Evolutionary conservation across 768 basidiomycete genomes (phyloP), one percentile per base, ranked within the genome.

Genomic region (Pleurotus citrinopileatus): DNA sequence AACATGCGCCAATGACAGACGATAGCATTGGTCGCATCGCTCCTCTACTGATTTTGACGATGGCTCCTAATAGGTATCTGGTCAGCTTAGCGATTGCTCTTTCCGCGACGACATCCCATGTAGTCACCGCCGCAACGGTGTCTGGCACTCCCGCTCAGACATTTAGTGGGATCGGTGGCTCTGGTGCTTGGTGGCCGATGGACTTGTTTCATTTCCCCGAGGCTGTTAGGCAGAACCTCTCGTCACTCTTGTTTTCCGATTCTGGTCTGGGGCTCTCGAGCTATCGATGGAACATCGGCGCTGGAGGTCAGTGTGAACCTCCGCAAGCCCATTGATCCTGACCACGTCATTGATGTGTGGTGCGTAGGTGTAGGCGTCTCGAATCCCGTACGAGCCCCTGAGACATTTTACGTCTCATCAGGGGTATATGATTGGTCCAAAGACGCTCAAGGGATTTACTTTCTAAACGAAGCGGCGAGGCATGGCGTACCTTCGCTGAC

Each of bases 181-280:
- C 73, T 13, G 76, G 75, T 10, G 76, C 75, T 9, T 78, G 75
- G 76, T 76, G 76, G 75, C 73, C 73, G 13, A 67, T 67, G 42
- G 76, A 77, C 54, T 59, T 77, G 15, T 71, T 63, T 60, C 54
- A 67, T 40, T 77, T 73, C 58, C 75, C 76, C 0, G 71, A 72
- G 28, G 58, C 62, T 13, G 66, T 68, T n/a, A 65, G 72, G 20
- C 69, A 75, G 50, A 73, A 76, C 46, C 65, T 75, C 40, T 72
- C 75, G 4, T 55, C 67, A 7, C 64, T 76, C 17, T 66, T 77
- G 32, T 76, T 77, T 60, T 70, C 68, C 8, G 53, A 60, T 2
- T 59, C 61, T 19, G 73, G 74, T 3, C 67, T 76, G 15, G 74
- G 74, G 17, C 59, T 77, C 20, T 73, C 73, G 13, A 70, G 65